Base-by-base conservation (phyloP, 1,284 basidiomycete genomes). In the Coniophora puteana region DNA sequence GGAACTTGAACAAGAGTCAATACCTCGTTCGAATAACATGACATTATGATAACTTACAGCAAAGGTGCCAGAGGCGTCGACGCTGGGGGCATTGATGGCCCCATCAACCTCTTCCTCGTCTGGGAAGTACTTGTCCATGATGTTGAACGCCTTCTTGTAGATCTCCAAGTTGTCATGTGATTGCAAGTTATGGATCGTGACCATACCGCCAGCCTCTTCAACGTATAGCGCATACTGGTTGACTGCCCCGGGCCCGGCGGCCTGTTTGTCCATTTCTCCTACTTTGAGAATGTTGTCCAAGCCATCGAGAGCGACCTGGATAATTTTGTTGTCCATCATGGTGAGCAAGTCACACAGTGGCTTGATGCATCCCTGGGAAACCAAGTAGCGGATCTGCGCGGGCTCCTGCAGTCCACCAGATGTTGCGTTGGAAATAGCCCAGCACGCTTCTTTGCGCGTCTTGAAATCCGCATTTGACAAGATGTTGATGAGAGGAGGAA, bases 241-340 rank as follows among this genome's bases (percentile, higher is more conserved):
- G 38, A 83, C 75, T 11, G 80, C 89, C 36, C 91, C 90, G 31
- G 89, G 84, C 17, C 91, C 92, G 21, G 76, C 77, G 27, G 84
- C 78, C 55, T 86, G 77, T 70, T 89, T 97, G 69, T 99, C 96
- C 62, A 89, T 83, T 69, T 99, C 95, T 36, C 96, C 96, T 49
- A 99, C 90, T 71, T 97, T 98, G 54, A 99, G 73, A 54, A 99
- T 94, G 68, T 99, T 99, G 69, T 99, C 96, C 38, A 99, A 77
- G 43, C 96, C 96, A 62, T 99, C 95, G 32, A 99, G 81, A 17
- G 88, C 88, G 34, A 96, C 93, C 69, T 99, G 96, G 55, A 99
- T 99, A 58, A 99, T 97, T 74, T 99, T 99, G 80, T 99, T 99
- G 72, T 99, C 96, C 90, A 98, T 94, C 71, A 93, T 94, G 33